Conservation (phyloP, 2,329 filamentous ascomycete species). For the Amauroascus verrucosus region DNA sequence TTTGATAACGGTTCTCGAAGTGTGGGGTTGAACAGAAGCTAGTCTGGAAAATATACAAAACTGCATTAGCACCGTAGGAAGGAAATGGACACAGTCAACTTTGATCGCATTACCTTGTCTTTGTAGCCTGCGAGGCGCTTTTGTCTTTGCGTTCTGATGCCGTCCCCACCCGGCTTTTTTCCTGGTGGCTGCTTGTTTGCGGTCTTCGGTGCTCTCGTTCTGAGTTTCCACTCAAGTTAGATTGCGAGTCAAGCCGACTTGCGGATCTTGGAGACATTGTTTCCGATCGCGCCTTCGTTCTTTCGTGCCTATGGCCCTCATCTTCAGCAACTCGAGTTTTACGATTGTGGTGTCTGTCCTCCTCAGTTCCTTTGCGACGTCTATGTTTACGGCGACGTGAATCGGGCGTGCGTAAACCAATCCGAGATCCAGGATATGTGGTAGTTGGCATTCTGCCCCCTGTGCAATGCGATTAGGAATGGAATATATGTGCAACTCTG, state of each 20-base stretch:
- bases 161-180: background rate
- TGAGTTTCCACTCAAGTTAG: background rate
- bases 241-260: background rate
- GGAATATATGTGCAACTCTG: background rate
- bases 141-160: background rate
- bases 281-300: background rate
- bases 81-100: background rate
- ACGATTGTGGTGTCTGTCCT: constrained; percentile 4
- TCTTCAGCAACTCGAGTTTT: constrained; percentile 1
- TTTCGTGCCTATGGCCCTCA: background rate
- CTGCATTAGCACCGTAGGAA: background rate
- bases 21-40: background rate
- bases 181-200: background rate
- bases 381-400: constrained; percentile 2
- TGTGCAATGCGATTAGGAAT: background rate
- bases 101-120: background rate
- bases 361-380: constrained; percentile 4
- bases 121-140: background rate
- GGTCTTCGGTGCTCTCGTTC: background rate
- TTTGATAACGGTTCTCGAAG: background rate
- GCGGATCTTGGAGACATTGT: background rate
- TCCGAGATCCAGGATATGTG: background rate
- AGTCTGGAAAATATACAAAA: background rate
- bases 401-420: background rate
- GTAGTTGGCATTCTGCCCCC: background rate